These are phyloP conservation scores for Beauveria rudraprayagi DNA, from an alignment of 2,329 filamentous ascomycete genomes.

Conservation along the genomic window DNA sequence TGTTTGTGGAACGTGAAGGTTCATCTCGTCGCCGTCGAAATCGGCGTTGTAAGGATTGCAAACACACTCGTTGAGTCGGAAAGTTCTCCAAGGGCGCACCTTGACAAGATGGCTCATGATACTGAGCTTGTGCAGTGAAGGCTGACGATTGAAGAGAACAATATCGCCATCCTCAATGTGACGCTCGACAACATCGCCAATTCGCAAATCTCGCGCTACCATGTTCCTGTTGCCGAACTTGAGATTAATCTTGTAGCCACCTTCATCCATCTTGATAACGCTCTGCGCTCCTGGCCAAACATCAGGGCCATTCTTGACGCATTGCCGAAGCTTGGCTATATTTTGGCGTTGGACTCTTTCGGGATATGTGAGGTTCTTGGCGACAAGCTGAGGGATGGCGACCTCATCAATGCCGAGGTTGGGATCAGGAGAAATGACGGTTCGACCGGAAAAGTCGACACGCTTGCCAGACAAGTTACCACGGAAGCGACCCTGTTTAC, in stretches of 20 bases:
- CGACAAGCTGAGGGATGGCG: constrained; percentile 83
- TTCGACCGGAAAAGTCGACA: constrained; percentile 95
- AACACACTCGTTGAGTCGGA: constrained; percentile 95
- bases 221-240: constrained; percentile 65
- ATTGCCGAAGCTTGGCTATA: constrained; percentile 67
- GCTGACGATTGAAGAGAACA: constrained; percentile 95
- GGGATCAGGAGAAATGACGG: constrained; percentile 94
- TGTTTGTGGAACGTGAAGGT: constrained; percentile 93
- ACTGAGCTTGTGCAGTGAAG: constrained; percentile 95
- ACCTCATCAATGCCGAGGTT: constrained; percentile 92
- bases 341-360: constrained; percentile 83
- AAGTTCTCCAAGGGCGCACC: constrained; percentile 89
- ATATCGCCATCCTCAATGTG: constrained; percentile 94
- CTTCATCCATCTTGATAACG: constrained; percentile 63
- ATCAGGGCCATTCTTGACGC: constrained; percentile 66
- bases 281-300: constrained; percentile 85
- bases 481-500: constrained; percentile 94
- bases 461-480: constrained; percentile 96
- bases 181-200: constrained; percentile 86
- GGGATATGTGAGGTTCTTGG: constrained; percentile 92
- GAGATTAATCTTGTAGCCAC: constrained; percentile 62
- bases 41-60: constrained; percentile 98
- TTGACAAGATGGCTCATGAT: constrained; percentile 95
- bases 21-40: constrained; percentile 99
- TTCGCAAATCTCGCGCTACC: constrained; percentile 64